Evolutionary conservation across 2,329 filamentous ascomycete genomes (phyloP), one percentile per base, ranked within the genome.

Genomic region (Fusarium secorum): DNA sequence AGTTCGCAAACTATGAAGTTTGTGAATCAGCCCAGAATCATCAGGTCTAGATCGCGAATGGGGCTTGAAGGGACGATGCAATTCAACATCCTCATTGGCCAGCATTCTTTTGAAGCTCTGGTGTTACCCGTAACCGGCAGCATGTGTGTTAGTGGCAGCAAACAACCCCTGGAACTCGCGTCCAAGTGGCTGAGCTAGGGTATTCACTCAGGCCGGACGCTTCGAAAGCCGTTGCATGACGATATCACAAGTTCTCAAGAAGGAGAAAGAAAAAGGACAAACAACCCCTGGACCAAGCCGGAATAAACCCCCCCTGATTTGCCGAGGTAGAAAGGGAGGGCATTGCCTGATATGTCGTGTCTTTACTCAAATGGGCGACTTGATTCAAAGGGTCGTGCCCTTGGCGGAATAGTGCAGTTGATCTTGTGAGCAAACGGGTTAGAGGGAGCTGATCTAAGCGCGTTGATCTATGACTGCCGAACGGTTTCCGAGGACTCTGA

Each of bases 371-470:
- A 68, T 46, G 39, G 48, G 68, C 44, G 46, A 56, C 64, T 51
- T 54, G 54, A 70, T 60, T 65, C 68, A 55, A 66, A 69, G 59
- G 54, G 55, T 72, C 35, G 35, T 58, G 59, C 39, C 56, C 64
- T 55, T 46, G 71, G 68, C 63, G 66, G 36, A 65, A 72, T 66
- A 57, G 62, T 60, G 38, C 22, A 51, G 73, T 62, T 66, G 73
- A 75, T 75, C 73, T 38, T 52, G 14, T 41, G 46, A 45, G 26
- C 11, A 54, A 58, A 60, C n/a, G 36, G 57, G 55, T 48, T 60
- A 59, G 44, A 54, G 49, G 54, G 44, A 57, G 64, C 39, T 52
- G 73, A 73, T 74, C 64, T 26, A 28, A 62, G 28, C 38, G 28
- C 38, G 60, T 66, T 69, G 60, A 64, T 57, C 42, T n/a, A 39